Evolutionary conservation across 2,329 filamentous ascomycete species (phyloP), one percentile per base, ranked within the genome.

Genomic region (Trichoderma sp.): DNA sequence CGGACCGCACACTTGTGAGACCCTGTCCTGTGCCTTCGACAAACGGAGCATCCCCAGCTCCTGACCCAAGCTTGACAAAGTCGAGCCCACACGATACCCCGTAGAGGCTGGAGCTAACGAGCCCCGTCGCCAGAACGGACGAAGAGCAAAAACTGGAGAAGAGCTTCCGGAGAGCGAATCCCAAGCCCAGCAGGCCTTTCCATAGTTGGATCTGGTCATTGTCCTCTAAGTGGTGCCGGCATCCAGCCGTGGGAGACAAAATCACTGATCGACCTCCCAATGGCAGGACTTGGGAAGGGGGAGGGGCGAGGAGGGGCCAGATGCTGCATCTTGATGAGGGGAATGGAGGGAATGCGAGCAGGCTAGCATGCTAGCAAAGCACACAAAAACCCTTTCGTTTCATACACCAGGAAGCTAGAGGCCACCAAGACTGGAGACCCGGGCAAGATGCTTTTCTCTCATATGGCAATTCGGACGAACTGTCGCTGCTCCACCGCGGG

Each of bases 291-390:
- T 63, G 60, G 60, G 60, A 63, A 55, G 50, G 60, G 57, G 41
- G 60, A 63, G 60, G 60, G 60, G 60, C 60, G 10, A 63, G 41
- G 60, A 55, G 60, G 60, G 50, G 59, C 60, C 60, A 50, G 60
- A 63, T 62, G 59, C 48, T 62, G 58, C 58, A 55, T 14, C 50
- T 44, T 63, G 39, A 45, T 39, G 63, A 65, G 55, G 63, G 55
- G 55, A 45, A 54, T 30, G 63, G 63, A 44, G 26, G 43, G 60
- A 41, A 41, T 44, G 52, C 15, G 34, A 56, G 43, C 43, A 39
- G 28, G 51, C 51, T 21, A 21, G 51, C 51, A 59, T 24, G 19
- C 44, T 59, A 56, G 30, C 52, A 47, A 59, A 63, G 48, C 44
- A 63, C 62, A 58, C 52, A 58, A 64, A 45, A 43, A 14, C 34